Conservation (phyloP, 2,329 filamentous ascomycete genomes). For the Metarhizium album region DNA sequence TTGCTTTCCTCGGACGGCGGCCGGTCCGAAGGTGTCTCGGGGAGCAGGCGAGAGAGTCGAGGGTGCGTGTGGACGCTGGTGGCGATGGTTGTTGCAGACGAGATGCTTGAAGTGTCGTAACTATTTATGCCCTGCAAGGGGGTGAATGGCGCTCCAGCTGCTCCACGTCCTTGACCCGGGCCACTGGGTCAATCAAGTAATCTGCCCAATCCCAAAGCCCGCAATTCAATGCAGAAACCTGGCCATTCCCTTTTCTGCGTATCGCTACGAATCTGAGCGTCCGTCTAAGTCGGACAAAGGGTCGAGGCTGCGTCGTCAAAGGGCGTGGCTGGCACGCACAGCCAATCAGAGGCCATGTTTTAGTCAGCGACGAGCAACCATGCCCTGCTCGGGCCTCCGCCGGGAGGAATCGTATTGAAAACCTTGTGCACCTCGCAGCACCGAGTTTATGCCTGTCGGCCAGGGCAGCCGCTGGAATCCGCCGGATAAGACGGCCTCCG, state of each 20-base stretch:
- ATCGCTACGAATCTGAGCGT: no score
- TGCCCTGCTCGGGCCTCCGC: neutral
- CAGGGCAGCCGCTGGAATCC: no score
- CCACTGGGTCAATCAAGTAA: neutral
- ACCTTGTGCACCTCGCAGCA: neutral
- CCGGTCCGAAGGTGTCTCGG: neutral
- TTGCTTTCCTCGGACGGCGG: neutral
- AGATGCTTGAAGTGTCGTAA: no score
- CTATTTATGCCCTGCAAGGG: no score
- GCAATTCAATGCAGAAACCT: constrained; percentile 3
- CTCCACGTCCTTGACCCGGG: neutral
- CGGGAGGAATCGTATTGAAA: no score
- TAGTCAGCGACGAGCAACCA: constrained; percentile 22
- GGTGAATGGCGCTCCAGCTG: neutral
- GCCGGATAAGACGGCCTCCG: neutral
- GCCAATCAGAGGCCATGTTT: constrained; percentile 21
- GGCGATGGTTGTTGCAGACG: no score
- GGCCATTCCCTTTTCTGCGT: no score
- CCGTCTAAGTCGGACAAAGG: no score
- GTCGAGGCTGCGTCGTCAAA: no score
- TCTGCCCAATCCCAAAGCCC: constrained; percentile 6
- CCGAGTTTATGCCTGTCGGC: no score
- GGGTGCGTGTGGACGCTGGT: neutral
- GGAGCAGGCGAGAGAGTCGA: neutral
- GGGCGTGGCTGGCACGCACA: no score